A percentile compares a stretch with the other conserved stretches of the same genome.
Conservation (phyloP, 805 yeast genomes). For the Candida peoriensis region DNA sequence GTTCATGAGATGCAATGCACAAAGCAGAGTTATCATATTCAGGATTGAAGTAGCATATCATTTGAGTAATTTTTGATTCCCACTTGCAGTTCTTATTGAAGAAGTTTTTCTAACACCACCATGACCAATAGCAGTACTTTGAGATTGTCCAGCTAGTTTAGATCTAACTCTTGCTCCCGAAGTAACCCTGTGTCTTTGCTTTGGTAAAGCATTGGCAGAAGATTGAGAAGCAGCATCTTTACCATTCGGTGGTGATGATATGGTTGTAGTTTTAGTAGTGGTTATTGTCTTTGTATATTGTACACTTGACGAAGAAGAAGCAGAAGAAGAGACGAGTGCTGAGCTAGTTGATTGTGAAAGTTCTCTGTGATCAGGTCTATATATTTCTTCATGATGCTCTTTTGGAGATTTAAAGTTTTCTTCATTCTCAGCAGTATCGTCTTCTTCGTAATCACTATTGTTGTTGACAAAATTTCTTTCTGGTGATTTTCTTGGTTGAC, state of each 20-base stretch:
- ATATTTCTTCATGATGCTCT: conserved; percentile 12
- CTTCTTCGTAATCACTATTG: conserved; percentile 23
- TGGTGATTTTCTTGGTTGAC: conserved; percentile 82
- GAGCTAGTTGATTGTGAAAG: no score
- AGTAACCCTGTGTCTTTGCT: conserved; percentile 20
- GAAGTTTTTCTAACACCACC: conserved; percentile 25
- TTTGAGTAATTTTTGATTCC: conserved; percentile 3
- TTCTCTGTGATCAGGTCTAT: conserved; percentile 1
- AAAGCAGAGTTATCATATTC: no score
- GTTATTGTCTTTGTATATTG: conserved; percentile 24
- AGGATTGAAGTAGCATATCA: neutral
- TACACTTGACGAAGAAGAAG: conserved; percentile 16
- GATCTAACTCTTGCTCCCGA: conserved; percentile 28
- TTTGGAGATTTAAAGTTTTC: conserved; percentile 21
- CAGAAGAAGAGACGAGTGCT: no score
- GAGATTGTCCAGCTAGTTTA: conserved; percentile 19
- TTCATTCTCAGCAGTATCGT: conserved; percentile 25
- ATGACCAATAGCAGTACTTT: conserved; percentile 17
- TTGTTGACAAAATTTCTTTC: conserved; percentile 25
- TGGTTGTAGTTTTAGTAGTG: conserved; percentile 25
- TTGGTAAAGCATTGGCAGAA: conserved; percentile 18
- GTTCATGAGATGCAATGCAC: no score
- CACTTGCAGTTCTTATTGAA: conserved; percentile 20
- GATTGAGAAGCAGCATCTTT: conserved; percentile 15
- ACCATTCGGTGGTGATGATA: conserved; percentile 26